Evolutionary conservation across 495 filamentous ascomycete species (phyloP).

Genomic region (Amniculicola lignicola): DNA sequence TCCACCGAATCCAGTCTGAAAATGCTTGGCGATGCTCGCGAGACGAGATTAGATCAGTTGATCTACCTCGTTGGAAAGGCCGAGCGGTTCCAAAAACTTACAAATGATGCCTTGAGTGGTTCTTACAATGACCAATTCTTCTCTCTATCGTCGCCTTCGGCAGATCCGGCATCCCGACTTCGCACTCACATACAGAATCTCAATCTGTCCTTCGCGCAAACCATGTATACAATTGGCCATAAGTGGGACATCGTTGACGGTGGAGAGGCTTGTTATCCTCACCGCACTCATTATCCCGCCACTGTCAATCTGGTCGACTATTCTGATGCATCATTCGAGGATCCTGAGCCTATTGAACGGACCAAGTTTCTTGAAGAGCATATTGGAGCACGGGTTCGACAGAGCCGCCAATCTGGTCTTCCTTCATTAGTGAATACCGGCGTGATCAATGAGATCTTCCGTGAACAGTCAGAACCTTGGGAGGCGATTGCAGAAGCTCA

Average conservation of each 20-base stretch:
- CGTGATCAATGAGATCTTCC: constrained; percentile 10
- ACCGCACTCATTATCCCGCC: not conserved
- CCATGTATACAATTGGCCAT: constrained; percentile 17
- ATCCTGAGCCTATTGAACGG: not conserved
- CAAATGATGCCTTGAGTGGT: constrained; percentile 4
- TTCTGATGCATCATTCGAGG: not conserved
- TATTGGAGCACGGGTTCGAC: not conserved
- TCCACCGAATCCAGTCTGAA: not conserved
- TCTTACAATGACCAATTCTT: not conserved
- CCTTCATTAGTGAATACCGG: constrained; percentile 8
- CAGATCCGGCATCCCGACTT: constrained; percentile 36
- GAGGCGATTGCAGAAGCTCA: constrained; percentile 5
- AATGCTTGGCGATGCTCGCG: constrained; percentile 5
- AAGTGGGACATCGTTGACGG: constrained; percentile 8
- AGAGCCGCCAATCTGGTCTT: constrained; percentile 4
- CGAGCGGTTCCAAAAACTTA: constrained; percentile 7
- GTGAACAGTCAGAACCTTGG: constrained; percentile 9
- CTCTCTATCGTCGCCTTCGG: not conserved
- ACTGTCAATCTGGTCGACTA: not conserved
- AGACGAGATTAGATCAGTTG: not conserved
- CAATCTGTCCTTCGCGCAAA: constrained; percentile 16
- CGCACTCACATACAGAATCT: constrained; percentile 20
- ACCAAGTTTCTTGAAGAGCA: not conserved
- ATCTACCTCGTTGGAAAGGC: constrained; percentile 8
- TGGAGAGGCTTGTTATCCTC: not conserved